Conservation (phyloP, 306 rosid genomes). For the Amphicarpaea edgeworthii region DNA sequence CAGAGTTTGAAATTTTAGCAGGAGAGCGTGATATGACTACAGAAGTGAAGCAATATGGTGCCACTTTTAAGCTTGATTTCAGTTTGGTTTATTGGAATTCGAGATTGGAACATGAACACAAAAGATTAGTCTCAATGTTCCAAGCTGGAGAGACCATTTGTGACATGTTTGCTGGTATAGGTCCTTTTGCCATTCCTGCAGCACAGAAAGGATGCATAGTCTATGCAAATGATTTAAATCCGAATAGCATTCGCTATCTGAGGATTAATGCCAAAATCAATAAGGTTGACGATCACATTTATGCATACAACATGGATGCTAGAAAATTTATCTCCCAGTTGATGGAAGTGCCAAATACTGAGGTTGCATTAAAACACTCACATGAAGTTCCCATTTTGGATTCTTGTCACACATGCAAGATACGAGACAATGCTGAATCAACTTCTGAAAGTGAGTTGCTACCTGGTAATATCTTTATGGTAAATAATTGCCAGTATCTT, state of each 20-base stretch:
- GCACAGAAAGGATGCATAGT: slow-evolving; percentile 92
- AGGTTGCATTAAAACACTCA: slow-evolving; percentile 44
- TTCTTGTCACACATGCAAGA: slow-evolving; percentile 50
- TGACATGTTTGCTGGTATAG: slow-evolving; percentile 98
- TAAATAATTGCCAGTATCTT: slow-evolving; percentile 31
- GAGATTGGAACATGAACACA: slow-evolving; percentile 96
- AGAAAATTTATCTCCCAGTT: slow-evolving; percentile 77
- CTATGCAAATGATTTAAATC: slow-evolving; percentile 95
- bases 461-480: slow-evolving; percentile 53
- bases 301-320: slow-evolving; percentile 83
- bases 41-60: slow-evolving; percentile 96
- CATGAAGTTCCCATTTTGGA: slow-evolving; percentile 37
- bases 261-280: slow-evolving; percentile 83
- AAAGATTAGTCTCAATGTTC: slow-evolving; percentile 83
- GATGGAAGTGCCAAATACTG: slow-evolving; percentile 65
- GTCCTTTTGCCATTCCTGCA: slow-evolving; percentile 97
- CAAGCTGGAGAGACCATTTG: slow-evolving; percentile 78
- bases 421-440: slow-evolving; percentile 49
- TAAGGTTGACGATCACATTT: slow-evolving; percentile 70
- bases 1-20: slow-evolving; percentile 82
- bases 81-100: slow-evolving; percentile 97
- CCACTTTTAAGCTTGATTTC: slow-evolving; percentile 90
- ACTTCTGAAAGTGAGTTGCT: slow-evolving; percentile 52
- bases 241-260: slow-evolving; percentile 78
- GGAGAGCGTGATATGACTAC: slow-evolving; percentile 84